Evolutionary conservation across 2,329 filamentous ascomycete genomes (phyloP).

Genomic region (Hyphodiscus sp.): DNA sequence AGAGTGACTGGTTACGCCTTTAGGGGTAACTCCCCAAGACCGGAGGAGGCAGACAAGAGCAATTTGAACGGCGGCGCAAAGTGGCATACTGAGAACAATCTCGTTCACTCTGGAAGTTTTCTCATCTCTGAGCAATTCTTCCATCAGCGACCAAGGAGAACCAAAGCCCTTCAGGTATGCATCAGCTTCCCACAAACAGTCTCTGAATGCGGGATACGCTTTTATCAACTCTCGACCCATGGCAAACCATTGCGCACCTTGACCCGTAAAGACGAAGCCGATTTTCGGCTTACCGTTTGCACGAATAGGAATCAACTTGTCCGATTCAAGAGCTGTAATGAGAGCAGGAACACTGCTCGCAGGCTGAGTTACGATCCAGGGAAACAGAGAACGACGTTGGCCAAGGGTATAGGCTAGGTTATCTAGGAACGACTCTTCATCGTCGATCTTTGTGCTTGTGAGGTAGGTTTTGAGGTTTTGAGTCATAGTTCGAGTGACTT

Average conservation of each 20-base stretch:
- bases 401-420: constrained; percentile 10
- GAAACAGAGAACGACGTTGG: constrained; percentile 8
- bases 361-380: not conserved
- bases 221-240: constrained; percentile 15
- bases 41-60: constrained; percentile 36
- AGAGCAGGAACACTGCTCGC: not conserved
- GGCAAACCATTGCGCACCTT: constrained; percentile 11
- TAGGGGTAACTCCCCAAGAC: constrained; percentile 37
- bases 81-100: constrained; percentile 33
- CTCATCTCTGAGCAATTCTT: constrained; percentile 31
- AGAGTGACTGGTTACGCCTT: constrained; percentile 31
- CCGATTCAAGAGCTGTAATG: not conserved
- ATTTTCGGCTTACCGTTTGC: not conserved
- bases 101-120: constrained; percentile 20
- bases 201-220: constrained; percentile 28
- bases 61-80: constrained; percentile 41
- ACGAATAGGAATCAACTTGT: not conserved
- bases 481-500: not conserved
- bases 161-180: constrained; percentile 22
- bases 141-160: constrained; percentile 26
- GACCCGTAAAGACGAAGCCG: constrained; percentile 12
- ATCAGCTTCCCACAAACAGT: constrained; percentile 27
- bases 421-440: not conserved
- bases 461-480: not conserved
- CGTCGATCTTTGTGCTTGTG: not conserved